Evolutionary conservation across 345 rosid genomes (phyloP).

Genomic region (Populus nigra): DNA sequence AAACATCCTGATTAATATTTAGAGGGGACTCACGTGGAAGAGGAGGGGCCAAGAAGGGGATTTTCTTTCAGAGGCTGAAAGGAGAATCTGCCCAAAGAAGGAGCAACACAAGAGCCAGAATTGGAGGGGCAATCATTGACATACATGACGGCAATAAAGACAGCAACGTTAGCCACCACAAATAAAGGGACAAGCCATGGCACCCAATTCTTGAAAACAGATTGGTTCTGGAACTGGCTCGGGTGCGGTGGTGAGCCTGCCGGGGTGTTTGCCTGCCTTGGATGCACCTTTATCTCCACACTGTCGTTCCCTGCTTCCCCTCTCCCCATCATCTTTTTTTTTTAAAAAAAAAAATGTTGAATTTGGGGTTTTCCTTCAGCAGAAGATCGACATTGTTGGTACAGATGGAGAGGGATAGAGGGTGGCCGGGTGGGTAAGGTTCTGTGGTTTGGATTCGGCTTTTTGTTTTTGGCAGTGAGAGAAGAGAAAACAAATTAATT

Average conservation of each 20-base stretch:
- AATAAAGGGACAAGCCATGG: slow-evolving; percentile 31
- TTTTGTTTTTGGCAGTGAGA: not conserved
- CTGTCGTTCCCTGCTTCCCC: slow-evolving; percentile 22
- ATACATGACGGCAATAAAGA: slow-evolving; percentile 25
- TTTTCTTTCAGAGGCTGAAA: slow-evolving; percentile 32
- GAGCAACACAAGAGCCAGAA: slow-evolving; percentile 11
- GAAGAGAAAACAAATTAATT: not conserved
- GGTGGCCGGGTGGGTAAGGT: not conserved
- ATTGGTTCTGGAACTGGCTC: slow-evolving; percentile 9
- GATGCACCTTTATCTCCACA: slow-evolving; percentile 52
- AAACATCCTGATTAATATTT: not conserved
- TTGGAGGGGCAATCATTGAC: slow-evolving; percentile 27
- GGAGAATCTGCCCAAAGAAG: slow-evolving; percentile 27
- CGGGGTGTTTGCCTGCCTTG: slow-evolving; percentile 22
- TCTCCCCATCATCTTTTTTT: slow-evolving; percentile 22
- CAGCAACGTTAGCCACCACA: slow-evolving; percentile 22
- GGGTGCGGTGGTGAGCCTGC: not conserved
- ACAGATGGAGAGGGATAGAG: not conserved
- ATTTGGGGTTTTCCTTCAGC: not conserved
- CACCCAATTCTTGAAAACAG: slow-evolving; percentile 44
- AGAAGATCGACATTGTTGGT: not conserved
- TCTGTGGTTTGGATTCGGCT: not conserved
- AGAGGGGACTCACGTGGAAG: slow-evolving; percentile 18
- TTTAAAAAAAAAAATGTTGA: not conserved
- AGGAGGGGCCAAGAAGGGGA: slow-evolving; percentile 35